phyloP scores from a whole-genome alignment of 345 rosid genomes.

The Toxicodendron radicans region DNA sequence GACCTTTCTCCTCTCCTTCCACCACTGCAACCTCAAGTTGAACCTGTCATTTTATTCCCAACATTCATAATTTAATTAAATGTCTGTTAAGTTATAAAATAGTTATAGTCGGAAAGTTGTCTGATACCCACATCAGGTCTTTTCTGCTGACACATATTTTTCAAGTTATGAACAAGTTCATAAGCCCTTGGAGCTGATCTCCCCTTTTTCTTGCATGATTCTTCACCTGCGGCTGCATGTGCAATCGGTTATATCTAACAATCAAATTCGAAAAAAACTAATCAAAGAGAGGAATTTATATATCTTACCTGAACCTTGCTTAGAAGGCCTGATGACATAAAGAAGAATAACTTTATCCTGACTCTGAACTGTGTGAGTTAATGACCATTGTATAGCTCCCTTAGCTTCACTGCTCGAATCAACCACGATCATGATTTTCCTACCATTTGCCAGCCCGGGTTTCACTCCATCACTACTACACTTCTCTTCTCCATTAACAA shows the following conservation, averaged over 20 bases:
- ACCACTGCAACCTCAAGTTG: slow-evolving; percentile 60
- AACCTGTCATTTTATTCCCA: slow-evolving; percentile 37
- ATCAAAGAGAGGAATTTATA: not conserved
- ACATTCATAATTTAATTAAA: too few species aligned
- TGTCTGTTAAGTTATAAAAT: not conserved
- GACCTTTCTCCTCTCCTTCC: slow-evolving; percentile 81
- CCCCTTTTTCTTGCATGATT: slow-evolving; percentile 36
- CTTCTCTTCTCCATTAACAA: slow-evolving; percentile 11
- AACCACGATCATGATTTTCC: slow-evolving; percentile 85
- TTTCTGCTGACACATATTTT: slow-evolving; percentile 61
- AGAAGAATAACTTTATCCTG: slow-evolving; percentile 75
- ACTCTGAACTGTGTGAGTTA: slow-evolving; percentile 76
- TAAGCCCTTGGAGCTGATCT: slow-evolving; percentile 46
- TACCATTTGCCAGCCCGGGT: slow-evolving; percentile 32
- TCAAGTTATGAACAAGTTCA: slow-evolving; percentile 50
- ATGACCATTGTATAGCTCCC: slow-evolving; percentile 88
- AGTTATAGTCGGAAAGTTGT: too few species aligned
- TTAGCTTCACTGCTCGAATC: slow-evolving; percentile 76
- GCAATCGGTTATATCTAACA: not conserved
- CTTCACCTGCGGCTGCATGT: slow-evolving; percentile 35
- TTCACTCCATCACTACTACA: slow-evolving; percentile 10
- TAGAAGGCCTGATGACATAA: slow-evolving; percentile 55
- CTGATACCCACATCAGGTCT: slow-evolving; percentile 72
- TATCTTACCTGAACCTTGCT: slow-evolving; percentile 39
- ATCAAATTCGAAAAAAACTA: not conserved